Base-by-base conservation (phyloP, 768 basidiomycete species). In the Tremella fuciformis region DNA sequence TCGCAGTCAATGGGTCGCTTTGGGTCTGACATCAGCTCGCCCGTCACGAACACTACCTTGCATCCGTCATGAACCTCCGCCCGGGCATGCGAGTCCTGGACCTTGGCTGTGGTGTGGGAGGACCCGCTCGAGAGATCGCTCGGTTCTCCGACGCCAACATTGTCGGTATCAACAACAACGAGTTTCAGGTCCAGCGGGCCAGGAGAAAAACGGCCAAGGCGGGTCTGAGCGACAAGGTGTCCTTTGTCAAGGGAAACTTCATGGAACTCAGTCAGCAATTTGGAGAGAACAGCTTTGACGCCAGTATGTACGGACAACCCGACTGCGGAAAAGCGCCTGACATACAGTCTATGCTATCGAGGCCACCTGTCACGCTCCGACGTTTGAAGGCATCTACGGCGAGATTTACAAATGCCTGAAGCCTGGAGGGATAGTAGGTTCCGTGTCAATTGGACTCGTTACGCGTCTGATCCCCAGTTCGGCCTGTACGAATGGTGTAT, bases 401-500 rank as follows among this genome's bases (percentile, higher is more conserved):
- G 85, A 98, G 78, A 96, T 97, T 74, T 83, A 84, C 76, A 89
- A 88, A 79, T 88, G 96, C 25, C 82, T 98, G 69, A 98, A 97
- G 80, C 94, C 94, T 0, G 94, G 93, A 80, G 94, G 94, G 63
- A 81, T 88, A 19, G 91, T 93, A 73, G 76, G 89, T 84, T 39
- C 1, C 51, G 13, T 15, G 6, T 13, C 48, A 9, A 9, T 19
- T 16, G 22, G 8, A n/a, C n/a, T 52, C 15, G 25, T n/a, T 38
- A 2, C 11, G 7, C 2, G 6, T n/a, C 47, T 57, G 29, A 38
- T 39, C 51, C 8, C 0, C 61, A 93, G 88, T 96, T 96, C 77
- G 94, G 93, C 72, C 88, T 98, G 38, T 99, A 98, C 78, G 96
- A 98, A 76, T 99, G 94, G 94, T 87, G 86, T 78, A 97, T 99